Evolutionary conservation across 169 alveolate species (phyloP).

Genomic region (Plasmodium chabaudi): DNA sequence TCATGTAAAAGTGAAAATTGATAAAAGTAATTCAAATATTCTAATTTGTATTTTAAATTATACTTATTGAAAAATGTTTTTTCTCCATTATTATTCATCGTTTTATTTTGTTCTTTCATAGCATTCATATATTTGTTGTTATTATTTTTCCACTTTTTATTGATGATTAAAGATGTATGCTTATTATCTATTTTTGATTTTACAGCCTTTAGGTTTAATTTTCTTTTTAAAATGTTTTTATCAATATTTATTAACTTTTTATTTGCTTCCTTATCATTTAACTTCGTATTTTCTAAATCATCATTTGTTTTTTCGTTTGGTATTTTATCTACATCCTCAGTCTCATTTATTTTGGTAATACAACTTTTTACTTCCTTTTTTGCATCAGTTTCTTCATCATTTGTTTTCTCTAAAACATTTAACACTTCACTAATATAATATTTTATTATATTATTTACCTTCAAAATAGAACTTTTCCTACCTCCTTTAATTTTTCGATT

Average conservation of each 20-base stretch:
- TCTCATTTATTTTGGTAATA: background rate
- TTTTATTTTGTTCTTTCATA: slow-evolving; percentile 11
- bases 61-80: slow-evolving; percentile 57
- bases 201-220: slow-evolving; percentile 4
- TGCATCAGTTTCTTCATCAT: slow-evolving; percentile 1
- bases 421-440: background rate
- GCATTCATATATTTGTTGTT: background rate
- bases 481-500: background rate
- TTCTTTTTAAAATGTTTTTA: slow-evolving; percentile 30
- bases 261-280: slow-evolving; percentile 1
- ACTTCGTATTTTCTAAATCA: background rate
- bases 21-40: slow-evolving; percentile 43
- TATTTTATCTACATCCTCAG: background rate
- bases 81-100: background rate
- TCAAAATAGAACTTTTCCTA: background rate
- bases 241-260: slow-evolving; percentile 18
- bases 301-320: background rate
- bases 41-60: slow-evolving; percentile 38
- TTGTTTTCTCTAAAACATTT: background rate
- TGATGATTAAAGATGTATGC: slow-evolving; percentile 21
- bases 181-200: slow-evolving; percentile 69
- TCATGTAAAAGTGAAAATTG: slow-evolving; percentile 57
- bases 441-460: too few relatives aligned
- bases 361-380: background rate
- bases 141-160: slow-evolving; percentile 10